These are phyloP conservation scores for Ascoidea asiatica DNA, from an alignment of 805 yeast genomes.

Conservation along the genomic window DNA sequence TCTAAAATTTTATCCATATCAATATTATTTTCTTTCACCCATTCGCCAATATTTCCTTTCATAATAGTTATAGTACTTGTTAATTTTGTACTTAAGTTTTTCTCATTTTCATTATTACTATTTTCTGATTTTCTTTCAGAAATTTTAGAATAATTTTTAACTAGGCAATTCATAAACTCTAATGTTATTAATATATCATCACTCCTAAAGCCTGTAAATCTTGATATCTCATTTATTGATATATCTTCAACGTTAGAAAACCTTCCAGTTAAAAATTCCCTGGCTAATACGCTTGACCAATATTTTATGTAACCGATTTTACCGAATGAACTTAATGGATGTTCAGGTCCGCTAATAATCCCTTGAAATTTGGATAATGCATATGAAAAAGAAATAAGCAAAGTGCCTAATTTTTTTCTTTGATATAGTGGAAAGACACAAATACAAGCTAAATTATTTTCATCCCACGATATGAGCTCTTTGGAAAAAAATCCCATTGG, in stretches of 20 bases:
- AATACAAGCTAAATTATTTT: slow-evolving; percentile 83
- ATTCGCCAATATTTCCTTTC: neutral
- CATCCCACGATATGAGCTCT: slow-evolving; percentile 67
- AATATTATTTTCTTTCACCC: neutral
- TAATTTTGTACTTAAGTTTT: neutral
- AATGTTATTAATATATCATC: slow-evolving; percentile 50
- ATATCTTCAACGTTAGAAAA: slow-evolving; percentile 18
- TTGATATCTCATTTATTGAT: slow-evolving; percentile 35
- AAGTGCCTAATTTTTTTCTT: slow-evolving; percentile 59
- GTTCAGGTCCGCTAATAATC: slow-evolving; percentile 75
- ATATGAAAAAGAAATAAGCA: slow-evolving; percentile 75
- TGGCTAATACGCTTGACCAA: slow-evolving; percentile 52
- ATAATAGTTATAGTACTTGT: too few species aligned
- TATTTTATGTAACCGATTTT: slow-evolving; percentile 53
- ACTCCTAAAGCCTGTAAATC: slow-evolving; percentile 46
- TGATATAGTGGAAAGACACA: slow-evolving; percentile 90
- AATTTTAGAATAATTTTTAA: slow-evolving; percentile 3
- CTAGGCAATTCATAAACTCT: slow-evolving; percentile 37
- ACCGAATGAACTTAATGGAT: slow-evolving; percentile 80
- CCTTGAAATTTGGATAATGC: slow-evolving; percentile 55
- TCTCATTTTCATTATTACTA: neutral
- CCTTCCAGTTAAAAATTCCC: slow-evolving; percentile 26
- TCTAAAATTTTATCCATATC: neutral
- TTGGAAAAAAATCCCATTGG: slow-evolving; percentile 92
- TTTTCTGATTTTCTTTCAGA: neutral